Conservation (phyloP, 2,329 filamentous ascomycete genomes). For the Aplosporella prunicola region DNA sequence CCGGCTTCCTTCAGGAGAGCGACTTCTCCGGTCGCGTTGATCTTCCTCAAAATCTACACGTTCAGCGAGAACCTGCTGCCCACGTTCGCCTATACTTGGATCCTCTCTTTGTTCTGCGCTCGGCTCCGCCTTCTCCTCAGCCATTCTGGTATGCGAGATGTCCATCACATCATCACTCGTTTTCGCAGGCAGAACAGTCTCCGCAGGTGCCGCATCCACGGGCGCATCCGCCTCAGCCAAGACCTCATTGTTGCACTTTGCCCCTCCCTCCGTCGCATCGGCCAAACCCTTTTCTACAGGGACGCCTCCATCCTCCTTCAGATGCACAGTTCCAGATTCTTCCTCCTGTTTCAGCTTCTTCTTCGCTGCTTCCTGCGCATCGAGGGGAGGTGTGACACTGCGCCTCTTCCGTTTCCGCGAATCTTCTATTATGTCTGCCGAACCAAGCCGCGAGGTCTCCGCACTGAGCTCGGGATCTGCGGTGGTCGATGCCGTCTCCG, state of each 20-base stretch:
- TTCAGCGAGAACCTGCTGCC: conserved; percentile 2
- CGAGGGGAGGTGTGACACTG: conserved; percentile 29
- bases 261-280: background rate
- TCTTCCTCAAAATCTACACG: background rate
- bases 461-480: background rate
- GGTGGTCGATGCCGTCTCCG: background rate
- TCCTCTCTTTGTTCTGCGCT: conserved; percentile 8
- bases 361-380: conserved; percentile 26
- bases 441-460: conserved; percentile 22
- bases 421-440: conserved; percentile 30
- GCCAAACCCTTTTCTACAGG: background rate
- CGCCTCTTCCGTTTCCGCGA: conserved; percentile 33
- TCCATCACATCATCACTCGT: conserved; percentile 23
- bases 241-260: conserved; percentile 1
- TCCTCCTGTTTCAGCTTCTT: conserved; percentile 36
- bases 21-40: background rate
- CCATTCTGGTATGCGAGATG: conserved; percentile 10
- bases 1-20: conserved; percentile 3
- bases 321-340: conserved; percentile 21
- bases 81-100: conserved; percentile 2
- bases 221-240: conserved; percentile 4
- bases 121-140: conserved; percentile 19
- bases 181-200: conserved; percentile 15
- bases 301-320: conserved; percentile 19
- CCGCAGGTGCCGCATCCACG: conserved; percentile 4